Evolutionary conservation across 2,329 filamentous ascomycete species (phyloP), one percentile per base, ranked within the genome.

Genomic region (Trichoderma koningii): DNA sequence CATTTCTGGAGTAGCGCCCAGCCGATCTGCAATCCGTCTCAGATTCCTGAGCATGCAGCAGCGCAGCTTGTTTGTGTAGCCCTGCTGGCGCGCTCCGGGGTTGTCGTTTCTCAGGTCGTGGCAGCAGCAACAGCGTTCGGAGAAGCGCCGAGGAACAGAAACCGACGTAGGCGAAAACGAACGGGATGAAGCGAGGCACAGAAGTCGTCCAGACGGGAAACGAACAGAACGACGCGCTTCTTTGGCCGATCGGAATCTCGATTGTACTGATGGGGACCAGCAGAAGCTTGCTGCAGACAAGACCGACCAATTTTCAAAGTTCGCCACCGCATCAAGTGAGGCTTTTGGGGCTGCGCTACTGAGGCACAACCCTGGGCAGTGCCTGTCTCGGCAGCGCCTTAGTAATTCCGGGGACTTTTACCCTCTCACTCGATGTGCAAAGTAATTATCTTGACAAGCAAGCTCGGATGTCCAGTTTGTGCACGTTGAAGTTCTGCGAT

Each of bases 21-120:
- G 67, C 69, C 71, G 74, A 76, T 76, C 73, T 76, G 72, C 74
- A 73, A 52, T 70, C 72, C 73, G 74, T 76, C 72, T 76, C 73
- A 76, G 74, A 76, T 76, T 74, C 70, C 61, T 62, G 57, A 42
- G 60, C 45, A 41, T 57, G 61, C 41, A 59, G 51, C 38, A 51
- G n/a, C 23, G 28, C 44, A 26, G 44, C 45, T 48, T 57, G 62
- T 64, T 55, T 57, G 55, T 48, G 44, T 47, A 50, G 60, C 61
- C 61, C 42, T 55, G 34, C 34, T 38, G 61, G 52, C 19, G 41
- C 47, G 17, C 59, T 53, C 50, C 45, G 38, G 59, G 48, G 48
- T 52, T 44, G 5, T 55, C 19, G 51, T 50, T 28, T 50, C 48
- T 10, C 30, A 26, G 19, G 19, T 55, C 38, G 28, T 45, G 59